These are phyloP conservation scores for Panus rudis DNA, from an alignment of 768 basidiomycete genomes.

Conservation along the genomic window DNA sequence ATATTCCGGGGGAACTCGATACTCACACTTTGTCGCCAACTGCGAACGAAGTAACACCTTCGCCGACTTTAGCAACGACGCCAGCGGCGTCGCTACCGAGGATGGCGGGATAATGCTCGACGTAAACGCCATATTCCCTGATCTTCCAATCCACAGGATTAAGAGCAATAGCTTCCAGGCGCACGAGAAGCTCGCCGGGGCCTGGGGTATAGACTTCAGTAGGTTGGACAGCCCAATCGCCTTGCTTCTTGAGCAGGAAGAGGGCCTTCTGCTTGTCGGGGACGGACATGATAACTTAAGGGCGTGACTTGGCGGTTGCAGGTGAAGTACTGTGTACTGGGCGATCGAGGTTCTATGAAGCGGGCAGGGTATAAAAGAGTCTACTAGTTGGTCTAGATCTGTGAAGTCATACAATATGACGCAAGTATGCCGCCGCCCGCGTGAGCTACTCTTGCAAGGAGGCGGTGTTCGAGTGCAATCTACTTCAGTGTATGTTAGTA, in stretches of 20 bases:
- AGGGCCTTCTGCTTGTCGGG: slow-evolving; percentile 3
- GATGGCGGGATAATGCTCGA: slow-evolving; percentile 23
- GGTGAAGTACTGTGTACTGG: not conserved
- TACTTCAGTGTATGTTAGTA: too few relatives aligned
- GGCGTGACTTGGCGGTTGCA: not conserved
- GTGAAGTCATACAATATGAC: not conserved
- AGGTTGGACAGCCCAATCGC: slow-evolving; percentile 1
- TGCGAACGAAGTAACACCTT: slow-evolving; percentile 27
- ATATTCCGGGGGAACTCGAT: not conserved
- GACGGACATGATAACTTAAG: not conserved
- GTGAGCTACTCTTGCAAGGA: not conserved
- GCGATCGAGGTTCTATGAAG: too few relatives aligned
- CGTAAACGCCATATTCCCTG: not conserved
- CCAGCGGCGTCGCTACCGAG: slow-evolving; percentile 25
- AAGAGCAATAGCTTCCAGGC: slow-evolving; percentile 12
- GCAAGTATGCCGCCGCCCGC: not conserved
- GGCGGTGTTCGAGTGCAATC: not conserved
- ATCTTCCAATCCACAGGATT: slow-evolving; percentile 13
- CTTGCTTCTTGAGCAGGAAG: not conserved
- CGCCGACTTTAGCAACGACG: slow-evolving; percentile 31
- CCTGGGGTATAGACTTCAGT: slow-evolving; percentile 8
- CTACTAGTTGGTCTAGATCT: not conserved
- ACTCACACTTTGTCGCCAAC: slow-evolving; percentile 36
- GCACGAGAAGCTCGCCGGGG: slow-evolving; percentile 11
- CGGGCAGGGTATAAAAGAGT: too few relatives aligned